Percentiles rank a stretch among this genome's conserved stretches.
These are phyloP conservation scores for Metschnikowia santaceciliae DNA, from an alignment of 805 yeast species.

Conservation along the genomic window DNA sequence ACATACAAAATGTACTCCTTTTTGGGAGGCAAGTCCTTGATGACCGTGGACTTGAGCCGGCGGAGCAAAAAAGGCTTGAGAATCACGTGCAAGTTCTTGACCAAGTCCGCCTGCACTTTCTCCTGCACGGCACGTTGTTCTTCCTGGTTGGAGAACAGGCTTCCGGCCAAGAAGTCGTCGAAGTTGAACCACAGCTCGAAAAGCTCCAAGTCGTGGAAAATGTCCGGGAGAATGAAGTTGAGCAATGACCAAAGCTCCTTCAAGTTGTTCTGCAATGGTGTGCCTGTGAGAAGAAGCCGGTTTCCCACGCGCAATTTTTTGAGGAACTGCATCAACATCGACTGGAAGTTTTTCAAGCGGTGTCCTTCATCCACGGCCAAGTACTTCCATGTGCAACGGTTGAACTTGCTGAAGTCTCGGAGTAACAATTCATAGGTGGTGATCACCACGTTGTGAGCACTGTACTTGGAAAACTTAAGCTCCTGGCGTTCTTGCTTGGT, in stretches of 20 bases:
- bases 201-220: conserved; percentile 82
- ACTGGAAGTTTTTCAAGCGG: conserved; percentile 79
- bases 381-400: conserved; percentile 66
- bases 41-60: conserved; percentile 72
- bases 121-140: conserved; percentile 52
- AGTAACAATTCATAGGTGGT: conserved; percentile 82
- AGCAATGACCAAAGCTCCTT: conserved; percentile 89
- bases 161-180: conserved; percentile 45
- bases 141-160: conserved; percentile 32
- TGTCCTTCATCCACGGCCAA: conserved; percentile 96
- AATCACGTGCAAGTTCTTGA: conserved; percentile 79
- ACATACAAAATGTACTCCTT: conserved; percentile 83
- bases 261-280: conserved; percentile 90
- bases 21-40: conserved; percentile 72
- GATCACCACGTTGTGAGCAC: conserved; percentile 49
- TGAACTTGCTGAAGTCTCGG: conserved; percentile 57
- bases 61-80: conserved; percentile 83
- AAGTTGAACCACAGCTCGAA: conserved; percentile 96
- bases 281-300: conserved; percentile 84
- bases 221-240: conserved; percentile 88
- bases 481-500: conserved; percentile 48
- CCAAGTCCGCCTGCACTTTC: conserved; percentile 49
- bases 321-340: conserved; percentile 66
- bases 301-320: conserved; percentile 67
- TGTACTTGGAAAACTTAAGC: conserved; percentile 15